phyloP scores from a whole-genome alignment of 148 eudicot species.

The Rhododendron ferrugineum region DNA sequence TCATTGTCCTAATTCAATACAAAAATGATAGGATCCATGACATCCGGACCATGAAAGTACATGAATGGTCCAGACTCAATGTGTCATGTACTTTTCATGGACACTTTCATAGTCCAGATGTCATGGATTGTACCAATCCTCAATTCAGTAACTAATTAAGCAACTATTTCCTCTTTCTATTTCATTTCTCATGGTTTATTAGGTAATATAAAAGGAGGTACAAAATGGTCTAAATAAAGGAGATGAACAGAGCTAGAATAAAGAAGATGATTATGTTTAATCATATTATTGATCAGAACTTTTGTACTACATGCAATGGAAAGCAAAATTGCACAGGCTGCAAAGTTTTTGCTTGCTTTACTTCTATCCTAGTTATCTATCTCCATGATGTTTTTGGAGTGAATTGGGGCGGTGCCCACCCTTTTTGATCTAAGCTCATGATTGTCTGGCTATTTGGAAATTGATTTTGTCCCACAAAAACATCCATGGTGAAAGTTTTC shows the following conservation, averaged over 20 bases:
- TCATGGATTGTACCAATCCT: too few relatives aligned
- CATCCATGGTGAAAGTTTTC: neutral
- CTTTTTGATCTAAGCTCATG: neutral
- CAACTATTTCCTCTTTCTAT: neutral
- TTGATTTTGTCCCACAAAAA: constrained; percentile 16
- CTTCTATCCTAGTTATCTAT: neutral
- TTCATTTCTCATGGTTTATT: neutral
- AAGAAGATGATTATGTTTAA: neutral
- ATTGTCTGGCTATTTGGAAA: constrained; percentile 1
- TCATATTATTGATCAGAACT: neutral
- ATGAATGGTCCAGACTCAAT: too few relatives aligned
- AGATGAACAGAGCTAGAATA: neutral
- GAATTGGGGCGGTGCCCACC: neutral
- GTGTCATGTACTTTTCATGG: too few relatives aligned
- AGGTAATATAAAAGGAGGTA: neutral
- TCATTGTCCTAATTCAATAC: neutral
- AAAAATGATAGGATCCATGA: too few relatives aligned
- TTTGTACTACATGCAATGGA: neutral
- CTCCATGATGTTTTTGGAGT: neutral
- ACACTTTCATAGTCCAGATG: too few relatives aligned
- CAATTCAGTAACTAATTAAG: neutral
- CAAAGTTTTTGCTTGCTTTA: neutral
- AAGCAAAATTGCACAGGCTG: neutral
- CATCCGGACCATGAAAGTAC: too few relatives aligned
- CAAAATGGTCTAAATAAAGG: neutral